Evolutionary conservation across 805 yeast species (phyloP), one percentile per base, ranked within the genome.

Genomic region (Phaffomyces opuntiae): DNA sequence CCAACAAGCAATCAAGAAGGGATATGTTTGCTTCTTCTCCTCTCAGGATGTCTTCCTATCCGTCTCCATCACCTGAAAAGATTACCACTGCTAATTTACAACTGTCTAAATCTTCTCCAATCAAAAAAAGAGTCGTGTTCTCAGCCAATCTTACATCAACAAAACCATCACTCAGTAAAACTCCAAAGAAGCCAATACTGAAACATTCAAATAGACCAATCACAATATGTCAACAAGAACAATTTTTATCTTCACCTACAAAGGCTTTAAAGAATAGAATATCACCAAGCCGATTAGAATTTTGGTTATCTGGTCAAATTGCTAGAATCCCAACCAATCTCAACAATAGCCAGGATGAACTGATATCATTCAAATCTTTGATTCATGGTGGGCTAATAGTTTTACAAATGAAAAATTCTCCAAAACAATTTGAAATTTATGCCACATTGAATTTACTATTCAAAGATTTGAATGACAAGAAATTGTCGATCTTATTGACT

Each of bases 221-320:
- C 31, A 49, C 53, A 2, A 32, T 40, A 13, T 45, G 44, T 11
- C 19, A 29, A 12, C 48, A 45, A 38, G 53, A 57, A 17, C 41
- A 48, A 26, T 44, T 44, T 14, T 37, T 49, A 24, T 29, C 44
- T 4, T 35, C 48, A 7, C 38, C 45, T 9, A 25, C 31, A 1
- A 33, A 35, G 35, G 8, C 5, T 9, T 13, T 29, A 11, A 40
- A 27, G 2, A 16, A 38, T 1, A 40, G 17, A 2, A 17, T 29
- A n/a, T 42, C 47, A 25, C 47, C 50, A 9, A 21, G 45, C 5
- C 40, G 32, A 9, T 17, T 33, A 5, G 57, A 54, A 7, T 59
- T 52, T 36, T 59, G 63, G 63, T 34, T 53, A 12, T 54, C 55
- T 3, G 63, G 63, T 9, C 52, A 54, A 24, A 58, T 59, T 24